A percentile compares a stretch with the other conserved stretches of the same genome.
phyloP scores from a whole-genome alignment of 805 yeast genomes.

The Candida sanyiensis region DNA sequence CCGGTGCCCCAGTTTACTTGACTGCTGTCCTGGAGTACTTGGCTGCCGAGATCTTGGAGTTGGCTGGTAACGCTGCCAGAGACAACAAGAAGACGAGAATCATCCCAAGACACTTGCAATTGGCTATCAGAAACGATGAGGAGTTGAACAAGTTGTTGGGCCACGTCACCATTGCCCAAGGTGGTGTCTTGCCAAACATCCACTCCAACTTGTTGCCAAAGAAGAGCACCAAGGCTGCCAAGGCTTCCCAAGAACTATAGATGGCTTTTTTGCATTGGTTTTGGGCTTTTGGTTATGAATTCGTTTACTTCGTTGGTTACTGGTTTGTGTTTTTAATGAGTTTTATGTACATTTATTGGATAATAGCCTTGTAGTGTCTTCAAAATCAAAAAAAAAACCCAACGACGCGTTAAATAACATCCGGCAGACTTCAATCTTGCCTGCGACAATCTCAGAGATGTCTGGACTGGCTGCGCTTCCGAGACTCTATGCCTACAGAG shows the following conservation, averaged over 20 bases:
- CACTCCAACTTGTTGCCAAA: slow-evolving; percentile 90
- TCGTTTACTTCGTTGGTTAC: slow-evolving; percentile 12
- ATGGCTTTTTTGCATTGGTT: slow-evolving; percentile 5
- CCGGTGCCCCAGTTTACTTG: slow-evolving; percentile 98
- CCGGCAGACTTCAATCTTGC: background rate
- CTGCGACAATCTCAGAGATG: no score
- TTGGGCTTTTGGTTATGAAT: slow-evolving; percentile 10
- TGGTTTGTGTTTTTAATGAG: slow-evolving; percentile 11
- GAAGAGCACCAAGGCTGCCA: slow-evolving; percentile 51
- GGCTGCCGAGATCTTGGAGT: slow-evolving; percentile 96
- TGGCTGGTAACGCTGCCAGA: slow-evolving; percentile 99
- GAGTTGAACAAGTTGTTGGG: slow-evolving; percentile 91
- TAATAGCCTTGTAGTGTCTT: no score
- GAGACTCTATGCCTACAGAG: no score
- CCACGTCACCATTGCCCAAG: slow-evolving; percentile 96
- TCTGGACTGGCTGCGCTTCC: no score
- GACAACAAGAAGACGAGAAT: slow-evolving; percentile 99
- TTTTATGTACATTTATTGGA: no score
- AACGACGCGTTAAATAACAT: no score
- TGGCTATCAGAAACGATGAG: slow-evolving; percentile 98
- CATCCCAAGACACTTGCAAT: slow-evolving; percentile 96
- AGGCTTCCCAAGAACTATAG: slow-evolving; percentile 62
- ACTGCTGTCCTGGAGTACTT: slow-evolving; percentile 96
- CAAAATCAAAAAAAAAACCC: no score
- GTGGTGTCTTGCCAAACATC: slow-evolving; percentile 99